Evolutionary conservation across 352 stramenopile genomes (phyloP).

Genomic region (Phytophthora chlamydospora): DNA sequence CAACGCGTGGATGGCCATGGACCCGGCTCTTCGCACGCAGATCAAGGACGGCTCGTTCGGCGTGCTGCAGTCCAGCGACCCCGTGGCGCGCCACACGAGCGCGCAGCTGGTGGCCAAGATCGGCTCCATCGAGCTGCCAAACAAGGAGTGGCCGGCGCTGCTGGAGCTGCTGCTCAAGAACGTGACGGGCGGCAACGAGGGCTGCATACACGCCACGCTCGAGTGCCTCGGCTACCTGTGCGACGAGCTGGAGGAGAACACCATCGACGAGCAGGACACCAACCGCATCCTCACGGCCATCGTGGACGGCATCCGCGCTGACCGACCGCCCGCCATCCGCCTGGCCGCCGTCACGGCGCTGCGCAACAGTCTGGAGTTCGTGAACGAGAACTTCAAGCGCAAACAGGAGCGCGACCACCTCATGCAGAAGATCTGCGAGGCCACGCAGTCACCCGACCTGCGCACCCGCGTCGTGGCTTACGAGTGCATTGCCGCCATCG

Average conservation of each 20-base stretch:
- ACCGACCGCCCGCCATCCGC: slow-evolving; percentile 89
- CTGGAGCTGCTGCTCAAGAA: slow-evolving; percentile 93
- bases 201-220: slow-evolving; percentile 91
- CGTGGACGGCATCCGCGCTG: slow-evolving; percentile 94
- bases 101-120: slow-evolving; percentile 95
- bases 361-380: slow-evolving; percentile 96
- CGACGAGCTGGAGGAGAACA: slow-evolving; percentile 78
- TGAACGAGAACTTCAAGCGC: slow-evolving; percentile 96
- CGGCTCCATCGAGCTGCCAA: slow-evolving; percentile 93
- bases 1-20: slow-evolving; percentile 79
- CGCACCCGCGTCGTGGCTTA: slow-evolving; percentile 92
- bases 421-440: slow-evolving; percentile 95
- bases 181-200: slow-evolving; percentile 85
- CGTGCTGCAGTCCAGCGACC: slow-evolving; percentile 68
- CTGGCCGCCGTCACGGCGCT: slow-evolving; percentile 93
- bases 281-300: slow-evolving; percentile 98
- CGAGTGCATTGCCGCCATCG: slow-evolving; percentile 95
- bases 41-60: slow-evolving; percentile 80
- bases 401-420: slow-evolving; percentile 96
- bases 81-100: slow-evolving; percentile 81
- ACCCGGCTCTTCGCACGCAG: slow-evolving; percentile 64
- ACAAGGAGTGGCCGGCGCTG: slow-evolving; percentile 94
- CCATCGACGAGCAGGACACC: slow-evolving; percentile 84
- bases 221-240: slow-evolving; percentile 88
- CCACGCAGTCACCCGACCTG: slow-evolving; percentile 91